A percentile compares a stretch with the other conserved stretches of the same genome.
phyloP scores from a whole-genome alignment of 2,329 filamentous ascomycete species.

The Byssoonygena ceratinophila region DNA sequence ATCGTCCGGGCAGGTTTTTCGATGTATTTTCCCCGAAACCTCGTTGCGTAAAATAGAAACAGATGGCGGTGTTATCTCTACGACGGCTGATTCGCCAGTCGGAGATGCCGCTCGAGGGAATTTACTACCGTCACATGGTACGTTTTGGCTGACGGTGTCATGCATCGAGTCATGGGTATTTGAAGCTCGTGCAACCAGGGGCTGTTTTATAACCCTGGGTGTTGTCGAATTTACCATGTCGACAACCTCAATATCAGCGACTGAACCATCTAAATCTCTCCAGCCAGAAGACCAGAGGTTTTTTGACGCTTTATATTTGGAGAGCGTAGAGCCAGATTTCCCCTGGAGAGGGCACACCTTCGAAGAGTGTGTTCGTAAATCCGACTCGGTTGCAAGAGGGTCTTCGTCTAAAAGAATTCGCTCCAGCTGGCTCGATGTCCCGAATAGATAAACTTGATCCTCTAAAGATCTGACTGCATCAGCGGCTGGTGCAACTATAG shows the following conservation, averaged over 20 bases:
- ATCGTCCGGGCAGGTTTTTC: not conserved
- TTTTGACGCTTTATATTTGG: conserved; percentile 23
- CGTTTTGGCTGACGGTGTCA: not conserved
- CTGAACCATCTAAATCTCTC: conserved; percentile 52
- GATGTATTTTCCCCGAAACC: not conserved
- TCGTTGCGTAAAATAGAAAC: not conserved
- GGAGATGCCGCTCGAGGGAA: not conserved
- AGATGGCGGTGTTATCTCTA: not conserved
- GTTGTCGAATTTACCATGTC: conserved; percentile 44
- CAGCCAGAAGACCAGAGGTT: conserved; percentile 62
- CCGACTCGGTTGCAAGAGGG: not conserved
- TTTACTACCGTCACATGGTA: not conserved
- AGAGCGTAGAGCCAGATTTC: conserved; percentile 1
- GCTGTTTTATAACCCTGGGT: not conserved
- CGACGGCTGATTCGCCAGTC: not conserved
- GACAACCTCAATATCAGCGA: conserved; percentile 54
- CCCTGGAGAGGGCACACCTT: not conserved
- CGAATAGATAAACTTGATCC: conserved; percentile 69
- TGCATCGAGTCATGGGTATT: not conserved
- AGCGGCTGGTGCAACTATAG: conserved; percentile 55
- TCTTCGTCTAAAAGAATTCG: conserved; percentile 21
- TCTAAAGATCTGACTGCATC: conserved; percentile 56
- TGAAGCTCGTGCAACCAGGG: not conserved
- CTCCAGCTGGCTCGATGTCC: conserved; percentile 73
- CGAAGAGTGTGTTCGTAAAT: conserved; percentile 7